Percentiles rank a stretch among this genome's conserved stretches.
Evolutionary conservation across 768 basidiomycete species (phyloP).

Genomic region (Collybiopsis luxurians): DNA sequence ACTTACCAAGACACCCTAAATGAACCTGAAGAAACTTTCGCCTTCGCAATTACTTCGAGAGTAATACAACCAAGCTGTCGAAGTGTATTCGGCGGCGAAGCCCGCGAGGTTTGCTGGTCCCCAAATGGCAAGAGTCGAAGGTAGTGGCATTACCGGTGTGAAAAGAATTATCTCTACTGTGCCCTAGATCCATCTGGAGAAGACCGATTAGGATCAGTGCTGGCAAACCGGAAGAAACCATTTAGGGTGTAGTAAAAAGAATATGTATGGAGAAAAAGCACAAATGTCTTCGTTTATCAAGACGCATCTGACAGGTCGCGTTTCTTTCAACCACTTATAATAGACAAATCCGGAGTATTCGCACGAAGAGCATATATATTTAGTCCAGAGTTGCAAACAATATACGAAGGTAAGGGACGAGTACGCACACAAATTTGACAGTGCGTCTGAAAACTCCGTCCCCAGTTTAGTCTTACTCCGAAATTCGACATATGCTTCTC

Average conservation of each 20-base stretch:
- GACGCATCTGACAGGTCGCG: background rate
- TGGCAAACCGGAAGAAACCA: background rate
- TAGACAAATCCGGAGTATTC: conserved; percentile 8
- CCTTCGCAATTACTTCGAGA: conserved; percentile 1
- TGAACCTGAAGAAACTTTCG: conserved; percentile 11
- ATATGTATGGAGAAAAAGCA: background rate
- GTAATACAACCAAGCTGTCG: conserved; percentile 5
- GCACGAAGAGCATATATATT: background rate
- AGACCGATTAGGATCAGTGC: conserved; percentile 6
- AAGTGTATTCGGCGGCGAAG: conserved; percentile 3
- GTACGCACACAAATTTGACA: background rate
- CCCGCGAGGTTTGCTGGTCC: background rate
- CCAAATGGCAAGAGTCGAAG: too few relatives aligned
- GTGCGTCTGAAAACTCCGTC: background rate
- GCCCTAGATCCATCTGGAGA: conserved; percentile 9
- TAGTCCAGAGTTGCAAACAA: background rate
- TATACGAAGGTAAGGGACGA: background rate
- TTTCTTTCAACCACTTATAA: conserved; percentile 4
- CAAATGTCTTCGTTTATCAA: background rate
- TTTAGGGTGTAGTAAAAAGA: conserved; percentile 1
- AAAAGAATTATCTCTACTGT: background rate
- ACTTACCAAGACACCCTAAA: conserved; percentile 31
- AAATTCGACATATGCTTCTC: background rate
- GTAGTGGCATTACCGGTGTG: too few relatives aligned
- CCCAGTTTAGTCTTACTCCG: background rate